Base-by-base conservation (phyloP, 495 filamentous ascomycete species). In the Talaromyces adpressus region DNA sequence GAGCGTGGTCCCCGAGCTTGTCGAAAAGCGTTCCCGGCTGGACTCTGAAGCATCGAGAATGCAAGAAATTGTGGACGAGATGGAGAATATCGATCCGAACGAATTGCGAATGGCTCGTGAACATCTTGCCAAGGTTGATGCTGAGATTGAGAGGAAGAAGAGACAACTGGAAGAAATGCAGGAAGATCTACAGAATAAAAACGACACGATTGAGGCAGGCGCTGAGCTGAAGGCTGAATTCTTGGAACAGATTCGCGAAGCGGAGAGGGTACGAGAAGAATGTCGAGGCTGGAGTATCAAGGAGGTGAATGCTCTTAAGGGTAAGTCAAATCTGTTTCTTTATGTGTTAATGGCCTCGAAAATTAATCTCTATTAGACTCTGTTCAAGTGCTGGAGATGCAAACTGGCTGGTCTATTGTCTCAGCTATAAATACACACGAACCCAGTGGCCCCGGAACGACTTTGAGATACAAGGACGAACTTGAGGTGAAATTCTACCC, bases 261-360 rank as follows among this genome's bases (percentile, higher is more conserved):
- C 93, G 0, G 92, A 97, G 69, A 87, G 86, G 62, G 79, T 95
- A 39, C 85, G 88, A 65, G 91, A 96, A 71, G 87, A 94, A 67
- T 96, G 89, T 71, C 84, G 92, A 18, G 92, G 94, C 22, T 97
- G 92, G 90, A 94, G 86, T 64, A 82, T 86, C 30, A 83, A 79
- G 18, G 94, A 98, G 71, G 88, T 98, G 61, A 79, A 74, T 59
- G 79, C 80, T 25, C 77, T 93, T 7, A 91, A 93, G 80, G 82
- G 89, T 91, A 75, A 68, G 81, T 49, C 5, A 36, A 22, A 6
- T 1, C 14, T 23, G 16, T 59, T 32, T 12, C 4, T 14, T 20
- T 34, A 16, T 41, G 62, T 41, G 63, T 39, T 34, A 65, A 49
- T 64, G 8, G 20, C 12, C n/a, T 30, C 22, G 39, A 36, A 6